These are phyloP conservation scores for Hypoxylon sp. DNA, from an alignment of 2,329 filamentous ascomycete genomes.

Conservation along the genomic window DNA sequence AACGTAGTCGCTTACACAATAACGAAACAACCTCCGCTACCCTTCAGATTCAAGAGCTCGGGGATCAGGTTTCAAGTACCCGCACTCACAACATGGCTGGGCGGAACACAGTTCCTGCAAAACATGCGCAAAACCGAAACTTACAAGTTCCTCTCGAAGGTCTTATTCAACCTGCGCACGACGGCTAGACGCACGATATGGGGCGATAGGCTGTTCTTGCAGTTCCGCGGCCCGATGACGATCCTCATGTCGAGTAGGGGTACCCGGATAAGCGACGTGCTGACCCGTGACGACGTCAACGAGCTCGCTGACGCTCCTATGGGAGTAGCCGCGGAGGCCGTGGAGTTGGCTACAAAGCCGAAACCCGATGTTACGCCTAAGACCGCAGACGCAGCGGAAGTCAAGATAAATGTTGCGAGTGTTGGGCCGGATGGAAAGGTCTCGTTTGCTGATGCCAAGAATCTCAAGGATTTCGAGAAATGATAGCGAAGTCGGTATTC, in stretches of 20 bases:
- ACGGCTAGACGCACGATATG: slow-evolving; percentile 86
- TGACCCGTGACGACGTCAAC: slow-evolving; percentile 85
- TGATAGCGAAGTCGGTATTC: slow-evolving; percentile 18
- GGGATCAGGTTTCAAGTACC: slow-evolving; percentile 86
- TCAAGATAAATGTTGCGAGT: slow-evolving; percentile 69
- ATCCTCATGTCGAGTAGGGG: slow-evolving; percentile 92
- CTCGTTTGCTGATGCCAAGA: slow-evolving; percentile 73
- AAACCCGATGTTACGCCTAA: slow-evolving; percentile 51
- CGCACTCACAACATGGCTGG: slow-evolving; percentile 74
- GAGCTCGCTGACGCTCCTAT: slow-evolving; percentile 89
- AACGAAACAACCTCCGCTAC: slow-evolving; percentile 78
- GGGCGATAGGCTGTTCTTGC: slow-evolving; percentile 93
- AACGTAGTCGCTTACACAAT: slow-evolving; percentile 93
- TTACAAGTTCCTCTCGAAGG: slow-evolving; percentile 78
- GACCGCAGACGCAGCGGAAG: slow-evolving; percentile 56
- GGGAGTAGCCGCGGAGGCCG: slow-evolving; percentile 74
- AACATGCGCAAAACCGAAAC: slow-evolving; percentile 78
- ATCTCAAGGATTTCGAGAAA: slow-evolving; percentile 67
- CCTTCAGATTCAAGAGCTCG: slow-evolving; percentile 87
- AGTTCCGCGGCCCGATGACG: slow-evolving; percentile 88
- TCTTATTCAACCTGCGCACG: slow-evolving; percentile 79
- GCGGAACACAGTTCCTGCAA: slow-evolving; percentile 79
- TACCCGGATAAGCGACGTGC: slow-evolving; percentile 80
- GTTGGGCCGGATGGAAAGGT: slow-evolving; percentile 75
- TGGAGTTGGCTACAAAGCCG: slow-evolving; percentile 63